Conservation (phyloP, 2,329 filamentous ascomycete genomes). For the Westerdykella aurantiaca region DNA sequence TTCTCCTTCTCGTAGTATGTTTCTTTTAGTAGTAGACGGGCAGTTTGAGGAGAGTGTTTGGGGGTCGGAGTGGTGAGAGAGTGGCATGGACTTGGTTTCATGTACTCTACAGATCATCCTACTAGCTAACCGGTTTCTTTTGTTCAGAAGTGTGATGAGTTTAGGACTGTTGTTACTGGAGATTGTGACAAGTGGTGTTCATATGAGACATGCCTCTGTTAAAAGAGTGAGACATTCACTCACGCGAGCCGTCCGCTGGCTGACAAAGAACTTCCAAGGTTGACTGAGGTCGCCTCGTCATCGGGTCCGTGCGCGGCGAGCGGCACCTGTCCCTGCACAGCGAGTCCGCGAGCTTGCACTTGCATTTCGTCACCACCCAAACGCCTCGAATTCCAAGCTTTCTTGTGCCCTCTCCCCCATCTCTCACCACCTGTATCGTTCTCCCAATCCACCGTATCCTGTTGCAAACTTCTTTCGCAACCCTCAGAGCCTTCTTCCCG, state of each 20-base stretch:
- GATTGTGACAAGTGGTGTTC: slow-evolving; percentile 1
- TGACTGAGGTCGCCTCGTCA: slow-evolving; percentile 8
- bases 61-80: slow-evolving; percentile 22
- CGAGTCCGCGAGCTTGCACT: slow-evolving; percentile 6
- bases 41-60: slow-evolving; percentile 25
- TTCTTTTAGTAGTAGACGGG: slow-evolving; percentile 32
- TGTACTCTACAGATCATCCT: slow-evolving; percentile 40
- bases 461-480: too few species aligned
- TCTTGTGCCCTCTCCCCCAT: slow-evolving; percentile 15
- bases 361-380: slow-evolving; percentile 33
- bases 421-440: not conserved
- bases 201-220: too few species aligned
- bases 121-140: slow-evolving; percentile 38
- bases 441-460: too few species aligned
- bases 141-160: slow-evolving; percentile 14
- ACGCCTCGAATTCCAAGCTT: slow-evolving; percentile 27
- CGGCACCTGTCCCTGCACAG: slow-evolving; percentile 15
- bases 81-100: slow-evolving; percentile 32
- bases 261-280: slow-evolving; percentile 27
- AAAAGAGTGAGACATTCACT: slow-evolving; percentile 1
- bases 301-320: slow-evolving; percentile 16
- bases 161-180: slow-evolving; percentile 3
- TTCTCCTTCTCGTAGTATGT: slow-evolving; percentile 26
- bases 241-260: slow-evolving; percentile 9
- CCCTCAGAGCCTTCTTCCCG: too few species aligned